phyloP scores from a whole-genome alignment of 2,329 filamentous ascomycete genomes.

The Pochonia chlamydosporia region DNA sequence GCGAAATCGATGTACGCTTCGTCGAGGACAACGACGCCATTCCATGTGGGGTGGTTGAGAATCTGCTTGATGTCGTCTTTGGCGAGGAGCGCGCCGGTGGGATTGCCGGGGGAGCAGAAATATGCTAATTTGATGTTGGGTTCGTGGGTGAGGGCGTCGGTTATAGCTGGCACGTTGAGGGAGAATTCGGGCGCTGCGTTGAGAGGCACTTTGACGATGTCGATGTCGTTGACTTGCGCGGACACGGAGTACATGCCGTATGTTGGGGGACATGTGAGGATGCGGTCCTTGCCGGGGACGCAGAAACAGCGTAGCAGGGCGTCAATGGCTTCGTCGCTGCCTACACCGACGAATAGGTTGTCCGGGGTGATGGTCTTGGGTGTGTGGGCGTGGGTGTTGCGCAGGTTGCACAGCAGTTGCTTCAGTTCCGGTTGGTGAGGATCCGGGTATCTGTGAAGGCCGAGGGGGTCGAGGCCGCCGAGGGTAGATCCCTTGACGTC shows the following conservation, averaged over 20 bases:
- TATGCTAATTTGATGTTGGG: conserved; percentile 80
- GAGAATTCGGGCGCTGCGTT: conserved; percentile 65
- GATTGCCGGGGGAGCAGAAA: conserved; percentile 92
- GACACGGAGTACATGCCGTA: conserved; percentile 98
- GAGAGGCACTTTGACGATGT: conserved; percentile 80
- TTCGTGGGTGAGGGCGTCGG: conserved; percentile 52
- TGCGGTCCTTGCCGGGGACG: conserved; percentile 76
- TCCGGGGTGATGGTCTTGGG: conserved; percentile 65
- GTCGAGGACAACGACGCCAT: conserved; percentile 87
- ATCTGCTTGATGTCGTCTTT: conserved; percentile 70
- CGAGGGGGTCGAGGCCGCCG: conserved; percentile 62
- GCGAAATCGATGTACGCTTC: conserved; percentile 97
- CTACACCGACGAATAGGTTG: conserved; percentile 91
- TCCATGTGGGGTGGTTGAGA: conserved; percentile 86
- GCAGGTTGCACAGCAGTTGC: conserved; percentile 75
- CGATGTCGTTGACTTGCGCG: conserved; percentile 88
- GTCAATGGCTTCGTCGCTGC: conserved; percentile 95
- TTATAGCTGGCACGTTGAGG: conserved; percentile 66
- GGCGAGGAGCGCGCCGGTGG: conserved; percentile 72
- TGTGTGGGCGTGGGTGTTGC: conserved; percentile 81
- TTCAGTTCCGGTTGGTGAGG: conserved; percentile 89
- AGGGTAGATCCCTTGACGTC: conserved; percentile 31
- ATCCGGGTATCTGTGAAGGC: conserved; percentile 91
- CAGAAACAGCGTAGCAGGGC: conserved; percentile 92
- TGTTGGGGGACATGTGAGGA: conserved; percentile 91